Evolutionary conservation across 208 protist species (phyloP).

Genomic region (Entamoeba moshkovskii): DNA sequence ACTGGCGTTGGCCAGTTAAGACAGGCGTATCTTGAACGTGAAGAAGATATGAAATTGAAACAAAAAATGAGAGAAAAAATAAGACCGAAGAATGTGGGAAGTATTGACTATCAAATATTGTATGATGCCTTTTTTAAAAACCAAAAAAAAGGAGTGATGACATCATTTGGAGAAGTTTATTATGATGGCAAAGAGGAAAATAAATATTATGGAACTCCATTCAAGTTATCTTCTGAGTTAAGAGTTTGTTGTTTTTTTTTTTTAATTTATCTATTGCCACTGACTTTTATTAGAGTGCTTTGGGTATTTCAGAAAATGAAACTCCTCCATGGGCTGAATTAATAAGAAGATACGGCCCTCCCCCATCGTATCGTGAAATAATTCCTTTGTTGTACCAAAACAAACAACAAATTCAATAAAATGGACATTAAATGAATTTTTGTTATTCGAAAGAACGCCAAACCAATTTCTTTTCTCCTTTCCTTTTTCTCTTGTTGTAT

Average conservation of each 20-base stretch:
- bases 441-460: too few species aligned
- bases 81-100: not conserved
- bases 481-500: too few species aligned
- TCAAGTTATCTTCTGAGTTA: not conserved
- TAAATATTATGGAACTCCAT: conserved; percentile 19
- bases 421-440: too few species aligned
- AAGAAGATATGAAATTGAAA: not conserved
- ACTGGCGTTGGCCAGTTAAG: not conserved
- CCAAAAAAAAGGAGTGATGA: conserved; percentile 76
- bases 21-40: not conserved
- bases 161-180: conserved; percentile 70
- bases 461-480: too few species aligned
- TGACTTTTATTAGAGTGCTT: conserved; percentile 51
- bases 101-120: conserved; percentile 75
- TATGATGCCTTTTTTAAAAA: conserved; percentile 86
- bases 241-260: not conserved
- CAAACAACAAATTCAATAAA: too few species aligned
- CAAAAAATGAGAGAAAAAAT: not conserved
- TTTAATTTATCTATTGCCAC: not conserved
- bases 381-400: too few species aligned
- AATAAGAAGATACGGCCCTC: conserved; percentile 91
- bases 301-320: conserved; percentile 68
- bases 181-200: conserved; percentile 78
- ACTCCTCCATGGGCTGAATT: conserved; percentile 94
- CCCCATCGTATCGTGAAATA: conserved; percentile 68